These are phyloP conservation scores for Sporothrix brunneoviolacea DNA, from an alignment of 2,329 filamentous ascomycete genomes.

Conservation along the genomic window DNA sequence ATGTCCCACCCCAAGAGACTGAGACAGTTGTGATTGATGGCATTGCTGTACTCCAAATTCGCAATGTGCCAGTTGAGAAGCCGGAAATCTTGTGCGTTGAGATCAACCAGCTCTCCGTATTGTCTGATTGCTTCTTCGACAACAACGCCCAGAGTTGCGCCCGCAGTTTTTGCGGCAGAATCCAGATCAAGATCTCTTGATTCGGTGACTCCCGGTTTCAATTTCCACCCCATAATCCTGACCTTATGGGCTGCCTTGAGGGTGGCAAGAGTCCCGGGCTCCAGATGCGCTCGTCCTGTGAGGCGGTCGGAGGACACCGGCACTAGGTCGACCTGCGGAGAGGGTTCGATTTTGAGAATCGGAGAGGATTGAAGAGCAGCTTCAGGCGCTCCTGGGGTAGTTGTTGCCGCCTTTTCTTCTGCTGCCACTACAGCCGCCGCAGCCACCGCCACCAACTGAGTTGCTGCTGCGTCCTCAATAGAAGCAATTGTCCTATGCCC, in stretches of 20 bases:
- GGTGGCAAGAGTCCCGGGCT: constrained; percentile 61
- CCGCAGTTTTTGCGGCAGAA: constrained; percentile 52
- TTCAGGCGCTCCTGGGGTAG: not conserved
- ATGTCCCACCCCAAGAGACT: constrained; percentile 94
- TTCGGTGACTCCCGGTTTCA: constrained; percentile 57
- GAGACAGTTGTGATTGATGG: constrained; percentile 76
- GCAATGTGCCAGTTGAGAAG: constrained; percentile 97
- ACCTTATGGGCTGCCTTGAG: constrained; percentile 71
- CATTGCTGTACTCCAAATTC: constrained; percentile 96
- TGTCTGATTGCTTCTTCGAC: constrained; percentile 88
- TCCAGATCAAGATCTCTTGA: constrained; percentile 67
- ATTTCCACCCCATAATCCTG: constrained; percentile 72
- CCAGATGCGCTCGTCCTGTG: constrained; percentile 66
- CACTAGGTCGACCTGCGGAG: constrained; percentile 49
- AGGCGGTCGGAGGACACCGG: constrained; percentile 61
- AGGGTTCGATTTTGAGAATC: constrained; percentile 11
- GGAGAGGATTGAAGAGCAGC: not conserved
- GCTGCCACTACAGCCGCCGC: not conserved
- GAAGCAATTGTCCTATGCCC: constrained; percentile 65
- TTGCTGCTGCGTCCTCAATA: constrained; percentile 61
- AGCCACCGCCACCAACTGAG: not conserved
- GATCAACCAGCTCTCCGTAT: constrained; percentile 74
- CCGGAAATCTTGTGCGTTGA: constrained; percentile 80
- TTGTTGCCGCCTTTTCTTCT: not conserved
- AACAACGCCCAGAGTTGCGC: constrained; percentile 78